These are phyloP conservation scores for Globisporangium irregulare DNA, from an alignment of 352 stramenopile genomes.

Conservation along the genomic window DNA sequence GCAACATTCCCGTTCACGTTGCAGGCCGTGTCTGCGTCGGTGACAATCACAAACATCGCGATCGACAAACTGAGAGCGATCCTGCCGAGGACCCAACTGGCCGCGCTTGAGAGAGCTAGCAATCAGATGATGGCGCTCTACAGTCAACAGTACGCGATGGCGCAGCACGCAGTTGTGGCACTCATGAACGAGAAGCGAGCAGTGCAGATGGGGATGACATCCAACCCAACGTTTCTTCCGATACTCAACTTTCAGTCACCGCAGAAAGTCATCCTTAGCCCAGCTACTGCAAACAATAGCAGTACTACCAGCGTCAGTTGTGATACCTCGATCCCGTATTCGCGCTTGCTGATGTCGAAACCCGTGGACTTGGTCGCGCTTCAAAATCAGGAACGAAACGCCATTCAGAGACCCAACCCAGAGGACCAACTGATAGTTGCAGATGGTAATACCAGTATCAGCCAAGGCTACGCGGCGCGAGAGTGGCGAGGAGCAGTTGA, in stretches of 20 bases:
- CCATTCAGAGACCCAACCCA: not conserved
- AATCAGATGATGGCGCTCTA: slow-evolving; percentile 26
- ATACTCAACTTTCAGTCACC: slow-evolving; percentile 20
- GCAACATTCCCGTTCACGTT: slow-evolving; percentile 33
- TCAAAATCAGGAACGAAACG: slow-evolving; percentile 8
- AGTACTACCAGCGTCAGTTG: not conserved
- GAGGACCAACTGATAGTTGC: not conserved
- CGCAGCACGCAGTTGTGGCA: slow-evolving; percentile 34
- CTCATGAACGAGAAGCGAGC: slow-evolving; percentile 52
- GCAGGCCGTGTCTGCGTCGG: slow-evolving; percentile 41
- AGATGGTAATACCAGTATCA: not conserved
- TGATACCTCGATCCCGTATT: slow-evolving; percentile 25
- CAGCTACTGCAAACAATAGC: not conserved
- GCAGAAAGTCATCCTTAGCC: slow-evolving; percentile 10
- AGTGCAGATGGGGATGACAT: slow-evolving; percentile 20
- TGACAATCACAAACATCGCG: slow-evolving; percentile 40
- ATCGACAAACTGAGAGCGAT: slow-evolving; percentile 49
- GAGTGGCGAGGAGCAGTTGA: slow-evolving; percentile 16
- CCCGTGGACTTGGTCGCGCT: slow-evolving; percentile 26
- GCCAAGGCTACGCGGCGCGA: not conserved
- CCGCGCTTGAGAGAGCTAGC: slow-evolving; percentile 26
- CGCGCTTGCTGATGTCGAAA: slow-evolving; percentile 25
- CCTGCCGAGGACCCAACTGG: slow-evolving; percentile 34
- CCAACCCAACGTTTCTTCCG: slow-evolving; percentile 25
- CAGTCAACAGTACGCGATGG: slow-evolving; percentile 30